Conservation (phyloP, 257 asterid species). For the Solanum sparsipilum region DNA sequence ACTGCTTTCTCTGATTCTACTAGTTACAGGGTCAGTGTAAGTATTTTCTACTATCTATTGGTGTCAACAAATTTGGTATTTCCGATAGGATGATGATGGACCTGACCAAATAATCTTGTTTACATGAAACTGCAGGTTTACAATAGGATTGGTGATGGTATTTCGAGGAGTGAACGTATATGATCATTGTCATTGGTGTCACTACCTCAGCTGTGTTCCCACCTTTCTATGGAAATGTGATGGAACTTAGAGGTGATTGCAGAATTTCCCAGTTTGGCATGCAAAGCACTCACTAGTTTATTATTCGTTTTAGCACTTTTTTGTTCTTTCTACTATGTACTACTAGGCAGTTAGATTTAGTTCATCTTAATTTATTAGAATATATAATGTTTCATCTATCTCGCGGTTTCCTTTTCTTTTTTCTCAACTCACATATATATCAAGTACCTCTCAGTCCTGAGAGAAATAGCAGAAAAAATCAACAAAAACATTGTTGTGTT, state of each 20-base stretch:
- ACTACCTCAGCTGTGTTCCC: conserved; percentile 61
- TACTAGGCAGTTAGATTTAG: too few relatives aligned
- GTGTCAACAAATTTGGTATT: too few relatives aligned
- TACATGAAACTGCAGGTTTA: conserved; percentile 35
- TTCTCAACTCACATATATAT: background rate
- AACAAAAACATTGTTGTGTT: background rate
- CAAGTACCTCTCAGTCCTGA: background rate
- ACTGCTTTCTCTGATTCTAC: conserved; percentile 39
- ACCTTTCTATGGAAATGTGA: conserved; percentile 16
- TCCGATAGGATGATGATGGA: too few relatives aligned
- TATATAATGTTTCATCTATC: background rate
- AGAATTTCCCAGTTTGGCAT: too few relatives aligned
- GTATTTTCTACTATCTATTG: too few relatives aligned
- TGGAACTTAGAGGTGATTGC: too few relatives aligned
- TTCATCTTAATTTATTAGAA: background rate
- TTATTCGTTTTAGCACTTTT: background rate
- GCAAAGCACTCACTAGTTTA: background rate
- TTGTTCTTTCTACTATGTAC: too few relatives aligned
- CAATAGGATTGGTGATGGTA: conserved; percentile 54
- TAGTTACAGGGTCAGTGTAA: conserved; percentile 50
- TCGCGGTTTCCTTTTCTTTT: background rate
- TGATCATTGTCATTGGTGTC: conserved; percentile 71
- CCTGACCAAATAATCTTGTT: background rate
- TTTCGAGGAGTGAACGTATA: conserved; percentile 63
- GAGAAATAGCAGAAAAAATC: background rate